A percentile compares a stretch with the other conserved stretches of the same genome.
Conservation (phyloP, 1,284 basidiomycete genomes). For the Apiotrichum sp. region DNA sequence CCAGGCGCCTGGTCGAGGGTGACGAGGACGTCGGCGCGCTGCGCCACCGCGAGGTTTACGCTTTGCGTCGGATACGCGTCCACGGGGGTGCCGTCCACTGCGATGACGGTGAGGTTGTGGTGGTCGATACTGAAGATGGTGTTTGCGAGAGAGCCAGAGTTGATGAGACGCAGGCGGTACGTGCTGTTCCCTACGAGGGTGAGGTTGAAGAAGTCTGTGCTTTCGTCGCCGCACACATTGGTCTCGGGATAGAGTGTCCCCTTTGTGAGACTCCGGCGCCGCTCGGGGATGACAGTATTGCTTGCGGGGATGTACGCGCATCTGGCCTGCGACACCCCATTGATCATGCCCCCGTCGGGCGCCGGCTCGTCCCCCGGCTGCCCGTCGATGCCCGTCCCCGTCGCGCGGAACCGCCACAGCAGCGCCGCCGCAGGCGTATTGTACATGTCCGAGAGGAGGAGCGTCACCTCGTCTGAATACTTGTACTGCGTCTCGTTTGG, state of each 20-base stretch:
- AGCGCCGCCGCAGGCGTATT: conserved; percentile 20
- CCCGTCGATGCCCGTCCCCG: conserved; percentile 19
- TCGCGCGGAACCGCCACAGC: conserved; percentile 14
- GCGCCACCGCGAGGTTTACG: conserved; percentile 24
- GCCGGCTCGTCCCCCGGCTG: conserved; percentile 26
- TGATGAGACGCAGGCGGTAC: conserved; percentile 55
- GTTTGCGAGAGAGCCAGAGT: conserved; percentile 45
- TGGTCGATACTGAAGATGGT: conserved; percentile 27
- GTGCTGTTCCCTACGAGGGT: conserved; percentile 39
- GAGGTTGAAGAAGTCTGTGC: conserved; percentile 42
- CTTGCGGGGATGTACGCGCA: conserved; percentile 21
- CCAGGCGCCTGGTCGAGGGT: conserved; percentile 23
- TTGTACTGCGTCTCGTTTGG: conserved; percentile 20
- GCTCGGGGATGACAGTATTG: conserved; percentile 12
- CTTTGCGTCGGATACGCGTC: conserved; percentile 18
- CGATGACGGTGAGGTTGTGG: conserved; percentile 32
- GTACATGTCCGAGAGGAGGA: conserved; percentile 29
- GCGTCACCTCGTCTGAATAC: conserved; percentile 24
- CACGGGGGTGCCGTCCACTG: conserved; percentile 28
- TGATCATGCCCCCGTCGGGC: conserved; percentile 24
- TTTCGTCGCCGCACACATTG: conserved; percentile 29
- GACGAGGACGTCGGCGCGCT: conserved; percentile 28
- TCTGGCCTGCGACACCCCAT: conserved; percentile 18
- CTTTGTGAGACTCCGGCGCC: conserved; percentile 15
- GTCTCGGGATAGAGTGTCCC: conserved; percentile 49